These are phyloP conservation scores for Trichoderma arundinaceum DNA, from an alignment of 2,329 filamentous ascomycete species.

Conservation along the genomic window DNA sequence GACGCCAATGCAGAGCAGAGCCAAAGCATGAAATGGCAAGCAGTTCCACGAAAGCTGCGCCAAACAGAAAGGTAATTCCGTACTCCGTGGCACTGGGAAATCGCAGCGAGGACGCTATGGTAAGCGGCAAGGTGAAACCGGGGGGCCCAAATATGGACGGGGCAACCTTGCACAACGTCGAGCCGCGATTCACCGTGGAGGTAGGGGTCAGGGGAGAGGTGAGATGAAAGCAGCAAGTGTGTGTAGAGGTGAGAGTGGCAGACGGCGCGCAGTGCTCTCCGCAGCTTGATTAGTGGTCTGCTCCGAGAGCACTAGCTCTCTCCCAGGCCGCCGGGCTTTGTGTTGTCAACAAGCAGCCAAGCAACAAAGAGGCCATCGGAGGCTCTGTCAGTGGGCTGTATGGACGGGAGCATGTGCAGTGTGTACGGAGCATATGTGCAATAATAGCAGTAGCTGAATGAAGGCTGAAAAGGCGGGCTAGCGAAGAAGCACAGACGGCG, in stretches of 20 bases:
- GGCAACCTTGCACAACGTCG: constrained; percentile 38
- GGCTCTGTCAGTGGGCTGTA: not conserved
- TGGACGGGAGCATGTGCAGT: not conserved
- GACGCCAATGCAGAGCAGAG: not conserved
- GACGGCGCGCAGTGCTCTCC: constrained; percentile 22
- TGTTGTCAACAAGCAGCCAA: not conserved
- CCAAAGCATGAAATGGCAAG: constrained; percentile 25
- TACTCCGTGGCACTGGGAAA: constrained; percentile 17
- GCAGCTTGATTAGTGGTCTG: not conserved
- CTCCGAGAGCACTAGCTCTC: not conserved
- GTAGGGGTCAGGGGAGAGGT: constrained; percentile 30
- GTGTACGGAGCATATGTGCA: not conserved
- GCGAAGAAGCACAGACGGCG: constrained; percentile 29
- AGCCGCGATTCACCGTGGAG: constrained; percentile 29
- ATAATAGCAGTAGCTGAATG: constrained; percentile 9
- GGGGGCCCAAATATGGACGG: constrained; percentile 34
- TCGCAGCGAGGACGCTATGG: constrained; percentile 25
- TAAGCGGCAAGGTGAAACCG: constrained; percentile 35
- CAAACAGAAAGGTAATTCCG: constrained; percentile 27
- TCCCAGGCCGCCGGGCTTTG: not conserved
- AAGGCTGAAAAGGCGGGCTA: constrained; percentile 30
- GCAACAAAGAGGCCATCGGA: not conserved
- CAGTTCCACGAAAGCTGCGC: constrained; percentile 39
- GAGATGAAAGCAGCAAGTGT: constrained; percentile 25
- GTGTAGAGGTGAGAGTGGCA: constrained; percentile 6